phyloP scores from a whole-genome alignment of 129 eudicot genomes.

The Dittrichia graveolens region DNA sequence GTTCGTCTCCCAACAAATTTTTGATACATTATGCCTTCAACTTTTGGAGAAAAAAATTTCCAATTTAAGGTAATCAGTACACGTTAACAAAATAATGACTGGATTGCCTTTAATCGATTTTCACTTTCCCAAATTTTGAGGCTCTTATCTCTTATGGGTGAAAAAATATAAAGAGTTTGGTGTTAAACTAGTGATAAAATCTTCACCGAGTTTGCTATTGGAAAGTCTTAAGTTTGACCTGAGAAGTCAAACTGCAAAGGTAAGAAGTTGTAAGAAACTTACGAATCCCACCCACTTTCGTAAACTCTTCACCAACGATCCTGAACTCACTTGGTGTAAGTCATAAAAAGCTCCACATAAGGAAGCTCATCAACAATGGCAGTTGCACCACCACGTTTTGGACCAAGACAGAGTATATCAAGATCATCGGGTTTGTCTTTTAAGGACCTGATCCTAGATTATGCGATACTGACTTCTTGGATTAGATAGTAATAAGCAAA shows the following conservation, averaged over 20 bases:
- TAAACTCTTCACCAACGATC: conserved; percentile 79
- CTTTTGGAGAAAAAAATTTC: too few relatives aligned
- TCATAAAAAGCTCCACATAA: conserved; percentile 67
- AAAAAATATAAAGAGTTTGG: not conserved
- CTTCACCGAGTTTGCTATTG: not conserved
- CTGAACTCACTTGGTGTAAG: conserved; percentile 58
- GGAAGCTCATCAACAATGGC: conserved; percentile 91
- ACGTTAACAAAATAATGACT: too few relatives aligned
- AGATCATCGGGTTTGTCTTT: conserved; percentile 52
- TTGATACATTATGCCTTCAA: too few relatives aligned
- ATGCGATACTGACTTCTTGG: conserved; percentile 59
- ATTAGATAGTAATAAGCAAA: conserved; percentile 65
- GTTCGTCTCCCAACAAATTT: too few relatives aligned
- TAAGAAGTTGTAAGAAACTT: conserved; percentile 39
- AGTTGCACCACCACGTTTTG: conserved; percentile 69
- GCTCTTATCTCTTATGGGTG: too few relatives aligned
- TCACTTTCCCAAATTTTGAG: too few relatives aligned
- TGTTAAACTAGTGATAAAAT: not conserved
- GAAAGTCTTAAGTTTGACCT: conserved; percentile 7
- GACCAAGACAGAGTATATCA: conserved; percentile 58
- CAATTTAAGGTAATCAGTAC: too few relatives aligned
- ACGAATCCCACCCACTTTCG: conserved; percentile 93
- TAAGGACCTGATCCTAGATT: conserved; percentile 59
- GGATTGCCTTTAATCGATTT: too few relatives aligned
- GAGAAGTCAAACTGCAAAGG: conserved; percentile 9